Evolutionary conservation across 2,329 filamentous ascomycete species (phyloP).

Genomic region (Cercospora sp.): DNA sequence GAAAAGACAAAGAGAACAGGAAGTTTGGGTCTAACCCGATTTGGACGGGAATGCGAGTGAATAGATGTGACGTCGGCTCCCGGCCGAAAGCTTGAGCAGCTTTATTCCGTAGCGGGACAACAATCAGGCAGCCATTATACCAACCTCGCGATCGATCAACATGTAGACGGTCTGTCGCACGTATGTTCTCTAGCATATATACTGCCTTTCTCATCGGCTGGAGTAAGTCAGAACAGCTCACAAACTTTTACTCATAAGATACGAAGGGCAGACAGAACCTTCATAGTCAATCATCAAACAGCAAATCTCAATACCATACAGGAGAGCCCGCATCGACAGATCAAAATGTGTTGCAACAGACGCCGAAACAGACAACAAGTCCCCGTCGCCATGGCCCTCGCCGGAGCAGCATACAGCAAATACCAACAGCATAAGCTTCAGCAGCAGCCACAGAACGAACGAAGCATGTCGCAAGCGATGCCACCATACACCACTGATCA

Average conservation of each 20-base stretch:
- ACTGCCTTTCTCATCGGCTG: background rate
- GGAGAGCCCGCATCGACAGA: background rate
- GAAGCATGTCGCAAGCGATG: background rate
- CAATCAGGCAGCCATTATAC: background rate
- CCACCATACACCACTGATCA: background rate
- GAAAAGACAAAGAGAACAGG: background rate
- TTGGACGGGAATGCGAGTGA: constrained; percentile 2
- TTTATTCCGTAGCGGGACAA: background rate
- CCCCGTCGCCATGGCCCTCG: background rate
- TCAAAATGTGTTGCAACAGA: constrained; percentile 2
- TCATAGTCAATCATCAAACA: background rate
- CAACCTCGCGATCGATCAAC: background rate
- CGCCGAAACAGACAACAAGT: background rate
- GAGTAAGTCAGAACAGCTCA: background rate
- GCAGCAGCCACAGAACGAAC: background rate
- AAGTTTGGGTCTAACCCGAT: background rate
- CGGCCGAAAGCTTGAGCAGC: background rate
- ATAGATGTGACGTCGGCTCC: background rate
- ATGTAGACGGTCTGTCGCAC: background rate
- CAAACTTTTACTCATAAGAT: background rate
- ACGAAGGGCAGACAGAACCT: background rate
- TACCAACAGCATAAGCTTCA: constrained; percentile 19
- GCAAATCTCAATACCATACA: background rate
- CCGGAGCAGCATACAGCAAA: constrained; percentile 15
- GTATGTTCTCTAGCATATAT: background rate